Evolutionary conservation across 345 rosid species (phyloP), one percentile per base, ranked within the genome.

Genomic region (Eucalyptus tenuipes): DNA sequence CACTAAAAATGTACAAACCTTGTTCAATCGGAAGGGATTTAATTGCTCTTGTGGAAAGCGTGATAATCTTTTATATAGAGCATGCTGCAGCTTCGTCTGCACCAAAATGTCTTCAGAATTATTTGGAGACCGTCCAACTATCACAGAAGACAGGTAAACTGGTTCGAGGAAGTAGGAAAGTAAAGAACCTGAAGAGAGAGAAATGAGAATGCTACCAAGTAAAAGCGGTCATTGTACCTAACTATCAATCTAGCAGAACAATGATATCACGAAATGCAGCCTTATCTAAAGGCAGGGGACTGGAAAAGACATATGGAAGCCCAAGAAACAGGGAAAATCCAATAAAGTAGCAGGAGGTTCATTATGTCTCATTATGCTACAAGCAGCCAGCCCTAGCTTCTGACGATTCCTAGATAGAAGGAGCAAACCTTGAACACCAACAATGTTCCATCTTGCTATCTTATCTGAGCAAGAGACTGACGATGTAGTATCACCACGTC

Each of bases 391-490:
- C 44, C 24, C 24, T 68, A 68, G 80, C 80, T 33, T 68, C 80
- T 18, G 13, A 33, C 10, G 7, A 68, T 68, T 68, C 13, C 5
- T 68, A 17, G 86, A 49, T 24, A 88, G 80, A 89, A 89, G 16
- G 50, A 71, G 85, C 90, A 15, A 80, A 96, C 99, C 99, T 97
- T 97, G 99, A 92, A 96, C 94, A 91, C 99, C 99, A 87, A 95
- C 92, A 87, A 95, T 93, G 89, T 96, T 97, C 99, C 99, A 97
- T 59, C 97, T 95, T 90, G 98, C 93, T 85, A 97, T 94, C 95
- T 97, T 97, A 90, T 96, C 98, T 16, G 98, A 95, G 92, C 99
- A 97, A 94, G 97, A 94, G 88, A 96, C 98, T 27, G 99, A 96
- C 91, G 95, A 93, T 68, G 99, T 97, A 5, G 94, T 91, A 91